Percentiles rank a stretch among this genome's conserved stretches.
These are phyloP conservation scores for Xerocomellus intermedius DNA, from an alignment of 768 basidiomycete genomes.

Conservation along the genomic window DNA sequence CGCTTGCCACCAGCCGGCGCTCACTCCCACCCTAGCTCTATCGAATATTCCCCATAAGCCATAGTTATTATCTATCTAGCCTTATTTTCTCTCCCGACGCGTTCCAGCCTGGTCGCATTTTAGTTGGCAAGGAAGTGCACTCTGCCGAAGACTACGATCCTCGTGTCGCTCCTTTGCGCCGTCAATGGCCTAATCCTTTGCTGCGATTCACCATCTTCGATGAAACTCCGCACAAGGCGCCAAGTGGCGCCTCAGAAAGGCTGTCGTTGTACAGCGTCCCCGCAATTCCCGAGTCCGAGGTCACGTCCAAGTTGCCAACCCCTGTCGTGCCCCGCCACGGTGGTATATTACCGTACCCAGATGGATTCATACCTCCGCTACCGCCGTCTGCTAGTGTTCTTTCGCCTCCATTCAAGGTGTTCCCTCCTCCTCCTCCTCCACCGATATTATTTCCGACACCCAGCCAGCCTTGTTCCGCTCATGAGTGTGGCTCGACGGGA, in stretches of 20 bases:
- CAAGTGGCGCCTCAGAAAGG: conserved; percentile 11
- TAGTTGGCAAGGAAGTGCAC: conserved; percentile 61
- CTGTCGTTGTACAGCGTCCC: conserved; percentile 4
- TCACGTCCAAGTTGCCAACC: not conserved
- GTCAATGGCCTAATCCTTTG: conserved; percentile 55
- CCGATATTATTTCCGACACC: conserved; percentile 1
- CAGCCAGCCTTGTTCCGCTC: not conserved
- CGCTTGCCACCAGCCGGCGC: conserved; percentile 9
- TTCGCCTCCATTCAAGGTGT: conserved; percentile 6
- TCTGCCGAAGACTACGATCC: conserved; percentile 55
- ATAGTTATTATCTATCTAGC: conserved; percentile 60
- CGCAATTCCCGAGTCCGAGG: not conserved
- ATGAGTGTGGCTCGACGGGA: not conserved
- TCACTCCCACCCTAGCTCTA: conserved; percentile 49
- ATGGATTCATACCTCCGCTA: not conserved
- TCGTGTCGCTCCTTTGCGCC: conserved; percentile 49
- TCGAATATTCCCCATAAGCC: conserved; percentile 64
- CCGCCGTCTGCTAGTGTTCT: conserved; percentile 18
- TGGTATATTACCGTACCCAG: not conserved
- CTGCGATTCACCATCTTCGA: conserved; percentile 64
- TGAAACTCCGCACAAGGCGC: conserved; percentile 41
- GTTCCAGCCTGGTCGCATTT: conserved; percentile 51
- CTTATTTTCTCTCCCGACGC: conserved; percentile 68
- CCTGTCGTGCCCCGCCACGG: not conserved
- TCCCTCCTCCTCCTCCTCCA: not conserved